Conservation (phyloP, 1,139 yeast genomes). For the Komagataea norvegica region DNA sequence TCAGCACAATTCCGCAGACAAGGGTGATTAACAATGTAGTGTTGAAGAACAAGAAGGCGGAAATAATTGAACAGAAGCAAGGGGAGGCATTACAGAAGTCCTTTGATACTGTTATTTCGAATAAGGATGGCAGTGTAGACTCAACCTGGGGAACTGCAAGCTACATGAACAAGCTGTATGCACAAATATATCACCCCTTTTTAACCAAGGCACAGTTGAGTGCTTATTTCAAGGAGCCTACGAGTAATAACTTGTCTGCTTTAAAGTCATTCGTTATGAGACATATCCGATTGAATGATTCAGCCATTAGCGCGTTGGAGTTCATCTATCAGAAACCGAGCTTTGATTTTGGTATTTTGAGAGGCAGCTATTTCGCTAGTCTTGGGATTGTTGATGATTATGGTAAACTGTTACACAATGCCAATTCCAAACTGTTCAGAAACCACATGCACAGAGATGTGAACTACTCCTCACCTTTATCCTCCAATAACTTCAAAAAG, state of each 20-base stretch:
- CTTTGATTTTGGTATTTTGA: conserved; percentile 20
- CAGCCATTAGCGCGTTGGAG: conserved; percentile 6
- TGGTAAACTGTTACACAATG: conserved; percentile 7
- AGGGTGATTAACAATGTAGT: conserved; percentile 17
- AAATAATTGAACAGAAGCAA: conserved; percentile 11
- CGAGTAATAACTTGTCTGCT: not conserved
- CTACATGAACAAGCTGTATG: conserved; percentile 12
- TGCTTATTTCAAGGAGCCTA: conserved; percentile 11
- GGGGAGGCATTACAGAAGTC: conserved; percentile 14
- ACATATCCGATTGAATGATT: conserved; percentile 11
- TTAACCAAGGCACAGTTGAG: conserved; percentile 12
- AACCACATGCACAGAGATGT: conserved; percentile 9
- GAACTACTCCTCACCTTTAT: conserved; percentile 14
- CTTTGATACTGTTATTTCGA: conserved; percentile 9
- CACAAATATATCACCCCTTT: conserved; percentile 19
- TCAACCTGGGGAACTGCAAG: conserved; percentile 4
- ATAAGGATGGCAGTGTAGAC: not conserved
- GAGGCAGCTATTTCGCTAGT: conserved; percentile 18
- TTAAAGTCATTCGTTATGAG: conserved; percentile 6
- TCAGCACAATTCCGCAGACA: conserved; percentile 17
- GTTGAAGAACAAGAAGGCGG: conserved; percentile 9
- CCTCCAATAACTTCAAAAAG: conserved; percentile 7
- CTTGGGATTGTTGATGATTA: conserved; percentile 16
- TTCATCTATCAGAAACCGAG: conserved; percentile 3
- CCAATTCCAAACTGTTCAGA: conserved; percentile 13